Conservation (phyloP, 1,284 basidiomycete species). For the Leccinum solheimii region DNA sequence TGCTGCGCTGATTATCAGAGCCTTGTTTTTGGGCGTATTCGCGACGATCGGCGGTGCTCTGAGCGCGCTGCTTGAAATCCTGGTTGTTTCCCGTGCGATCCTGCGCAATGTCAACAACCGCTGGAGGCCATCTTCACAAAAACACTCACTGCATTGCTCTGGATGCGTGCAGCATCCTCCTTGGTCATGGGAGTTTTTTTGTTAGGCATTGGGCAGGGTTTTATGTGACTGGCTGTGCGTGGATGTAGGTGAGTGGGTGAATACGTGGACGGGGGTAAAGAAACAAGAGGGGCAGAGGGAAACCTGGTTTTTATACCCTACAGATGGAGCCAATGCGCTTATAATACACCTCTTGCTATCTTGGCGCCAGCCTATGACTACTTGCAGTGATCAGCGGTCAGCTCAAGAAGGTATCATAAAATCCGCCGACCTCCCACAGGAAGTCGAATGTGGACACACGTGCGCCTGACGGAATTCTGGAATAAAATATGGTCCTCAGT, state of each 20-base stretch:
- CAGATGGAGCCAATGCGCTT: background rate
- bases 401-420: background rate
- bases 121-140: background rate
- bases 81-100: constrained; percentile 5
- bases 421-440: background rate
- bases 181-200: constrained; percentile 12
- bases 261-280: background rate
- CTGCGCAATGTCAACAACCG: constrained; percentile 2
- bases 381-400: background rate
- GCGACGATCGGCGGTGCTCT: constrained; percentile 9
- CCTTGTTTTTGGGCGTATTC: background rate
- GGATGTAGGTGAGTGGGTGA: background rate
- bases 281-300: background rate
- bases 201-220: background rate
- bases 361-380: background rate
- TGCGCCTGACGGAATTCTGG: background rate
- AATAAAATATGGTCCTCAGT: background rate
- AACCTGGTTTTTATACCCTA: constrained; percentile 7
- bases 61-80: constrained; percentile 15
- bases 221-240: background rate
- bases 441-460: background rate
- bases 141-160: constrained; percentile 14
- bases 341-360: background rate
- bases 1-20: background rate
- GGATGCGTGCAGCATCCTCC: constrained; percentile 11